Percentiles rank a stretch among this genome's conserved stretches.
Evolutionary conservation across 2,329 filamentous ascomycete genomes (phyloP).

Genomic region (Lasiodiplodia sp.): DNA sequence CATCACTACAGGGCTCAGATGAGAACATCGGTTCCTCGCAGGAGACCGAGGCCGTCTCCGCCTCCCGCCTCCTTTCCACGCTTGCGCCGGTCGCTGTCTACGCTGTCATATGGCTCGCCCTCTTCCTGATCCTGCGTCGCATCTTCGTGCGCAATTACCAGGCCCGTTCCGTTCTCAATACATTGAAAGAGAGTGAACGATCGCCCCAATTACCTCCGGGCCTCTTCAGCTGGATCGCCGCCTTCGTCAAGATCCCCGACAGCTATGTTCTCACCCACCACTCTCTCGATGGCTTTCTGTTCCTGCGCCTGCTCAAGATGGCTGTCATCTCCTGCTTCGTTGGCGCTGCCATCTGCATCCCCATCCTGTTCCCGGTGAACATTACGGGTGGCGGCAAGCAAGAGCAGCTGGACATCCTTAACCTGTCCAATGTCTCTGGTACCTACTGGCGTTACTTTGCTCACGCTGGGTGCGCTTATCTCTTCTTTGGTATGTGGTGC

Average conservation of each 20-base stretch:
- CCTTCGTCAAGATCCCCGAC: slow-evolving; percentile 67
- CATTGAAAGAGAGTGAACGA: slow-evolving; percentile 22
- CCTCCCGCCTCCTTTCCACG: slow-evolving; percentile 57
- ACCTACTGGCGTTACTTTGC: slow-evolving; percentile 73
- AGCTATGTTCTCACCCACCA: slow-evolving; percentile 86
- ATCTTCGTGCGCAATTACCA: slow-evolving; percentile 63
- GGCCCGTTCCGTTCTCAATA: slow-evolving; percentile 48
- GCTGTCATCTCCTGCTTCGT: slow-evolving; percentile 51
- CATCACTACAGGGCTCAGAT: slow-evolving; percentile 39
- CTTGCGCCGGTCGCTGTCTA: slow-evolving; percentile 63
- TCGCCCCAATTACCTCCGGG: slow-evolving; percentile 27
- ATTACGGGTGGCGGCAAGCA: slow-evolving; percentile 75
- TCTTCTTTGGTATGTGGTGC: slow-evolving; percentile 69
- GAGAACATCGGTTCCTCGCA: slow-evolving; percentile 55
- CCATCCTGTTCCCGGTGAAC: slow-evolving; percentile 87
- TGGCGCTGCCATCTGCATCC: slow-evolving; percentile 78
- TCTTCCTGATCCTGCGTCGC: slow-evolving; percentile 61
- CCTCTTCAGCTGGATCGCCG: slow-evolving; percentile 50
- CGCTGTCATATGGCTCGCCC: slow-evolving; percentile 57
- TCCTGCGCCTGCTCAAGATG: slow-evolving; percentile 81
- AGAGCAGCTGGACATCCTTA: slow-evolving; percentile 76
- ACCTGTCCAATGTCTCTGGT: slow-evolving; percentile 77
- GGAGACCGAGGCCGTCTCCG: slow-evolving; percentile 48
- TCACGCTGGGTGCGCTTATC: slow-evolving; percentile 79
- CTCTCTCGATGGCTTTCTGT: slow-evolving; percentile 90